A percentile compares a stretch with the other conserved stretches of the same genome.
These are phyloP conservation scores for Botryosphaeria dothidea DNA, from an alignment of 2,329 filamentous ascomycete species.

Conservation along the genomic window DNA sequence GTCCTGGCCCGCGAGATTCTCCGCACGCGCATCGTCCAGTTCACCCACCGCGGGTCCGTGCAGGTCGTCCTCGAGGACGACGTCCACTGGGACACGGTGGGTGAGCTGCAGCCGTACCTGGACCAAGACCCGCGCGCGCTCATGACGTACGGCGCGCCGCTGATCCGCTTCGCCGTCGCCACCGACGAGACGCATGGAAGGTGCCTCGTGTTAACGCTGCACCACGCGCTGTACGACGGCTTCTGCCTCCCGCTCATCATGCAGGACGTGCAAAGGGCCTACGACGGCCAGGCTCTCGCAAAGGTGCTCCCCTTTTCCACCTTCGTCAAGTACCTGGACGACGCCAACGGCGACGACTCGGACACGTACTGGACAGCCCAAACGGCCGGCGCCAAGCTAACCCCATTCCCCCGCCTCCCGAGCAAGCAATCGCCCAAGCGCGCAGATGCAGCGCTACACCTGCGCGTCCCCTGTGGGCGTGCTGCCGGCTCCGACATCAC, in stretches of 20 bases:
- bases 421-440: slow-evolving; percentile 33
- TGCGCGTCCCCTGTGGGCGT: slow-evolving; percentile 46
- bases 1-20: slow-evolving; percentile 48
- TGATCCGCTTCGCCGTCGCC: slow-evolving; percentile 28
- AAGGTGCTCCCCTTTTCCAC: slow-evolving; percentile 27
- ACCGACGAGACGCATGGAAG: slow-evolving; percentile 25
- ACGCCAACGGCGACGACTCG: slow-evolving; percentile 25
- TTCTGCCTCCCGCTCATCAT: slow-evolving; percentile 35
- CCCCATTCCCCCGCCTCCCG: slow-evolving; percentile 36
- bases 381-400: slow-evolving; percentile 29
- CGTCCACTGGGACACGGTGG: slow-evolving; percentile 18
- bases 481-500: slow-evolving; percentile 25
- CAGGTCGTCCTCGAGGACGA: slow-evolving; percentile 33
- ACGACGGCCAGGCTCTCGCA: slow-evolving; percentile 7
- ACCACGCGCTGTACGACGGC: slow-evolving; percentile 40
- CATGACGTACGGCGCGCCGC: slow-evolving; percentile 29
- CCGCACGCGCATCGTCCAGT: slow-evolving; percentile 45
- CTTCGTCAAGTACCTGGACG: slow-evolving; percentile 37
- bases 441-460: slow-evolving; percentile 46
- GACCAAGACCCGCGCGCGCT: slow-evolving; percentile 31
- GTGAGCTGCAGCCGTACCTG: slow-evolving; percentile 26
- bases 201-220: slow-evolving; percentile 38
- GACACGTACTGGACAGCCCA: slow-evolving; percentile 36
- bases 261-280: slow-evolving; percentile 34
- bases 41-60: slow-evolving; percentile 31